Evolutionary conservation across 2,329 filamentous ascomycete species (phyloP), one percentile per base, ranked within the genome.

Genomic region (Xylaria hypoxylon): DNA sequence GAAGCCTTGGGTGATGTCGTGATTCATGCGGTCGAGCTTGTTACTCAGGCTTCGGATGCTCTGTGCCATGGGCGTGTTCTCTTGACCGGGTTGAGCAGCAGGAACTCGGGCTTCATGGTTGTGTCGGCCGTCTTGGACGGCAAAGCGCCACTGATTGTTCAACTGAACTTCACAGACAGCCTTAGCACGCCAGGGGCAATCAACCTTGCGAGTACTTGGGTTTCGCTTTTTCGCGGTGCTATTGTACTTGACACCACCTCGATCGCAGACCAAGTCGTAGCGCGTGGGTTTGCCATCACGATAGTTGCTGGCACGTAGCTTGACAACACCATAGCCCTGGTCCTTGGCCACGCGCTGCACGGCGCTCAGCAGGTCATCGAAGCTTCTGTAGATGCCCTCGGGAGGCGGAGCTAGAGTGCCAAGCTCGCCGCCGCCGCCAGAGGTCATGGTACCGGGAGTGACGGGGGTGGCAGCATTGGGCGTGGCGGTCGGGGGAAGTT

Each of bases 221-320:
- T 87, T 89, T 63, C 87, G 84, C 79, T 89, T 89, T 81, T 89
- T 89, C 7, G 87, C 87, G 1, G 87, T 89, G 77, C 86, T 89
- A 79, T 81, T 87, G 78, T 89, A 89, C 77, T 89, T 89, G 74
- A 89, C 87, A 67, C 87, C 87, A 60, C 87, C 87, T 45, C 87
- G 86, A 70, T 89, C 87, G 77, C 87, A 89, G 38, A 89, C 87
- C 11, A 89, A 80, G 69, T 89, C 87, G 77, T 88, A 89, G 17
- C 87, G 84, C 22, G 87, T 89, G 0, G 87, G 86, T 71, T 88
- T 88, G 66, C 85, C 84, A 60, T 89, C 87, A 50, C 87, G 86
- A 71, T 89, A 89, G 77, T 89, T 89, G 72, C 86, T 88, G 5
- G 87, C 86, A 40, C 87, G 84, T 11, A 89, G 80, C 79, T 89